These are phyloP conservation scores for Candida sithepensis DNA, from an alignment of 805 yeast species.

Conservation along the genomic window DNA sequence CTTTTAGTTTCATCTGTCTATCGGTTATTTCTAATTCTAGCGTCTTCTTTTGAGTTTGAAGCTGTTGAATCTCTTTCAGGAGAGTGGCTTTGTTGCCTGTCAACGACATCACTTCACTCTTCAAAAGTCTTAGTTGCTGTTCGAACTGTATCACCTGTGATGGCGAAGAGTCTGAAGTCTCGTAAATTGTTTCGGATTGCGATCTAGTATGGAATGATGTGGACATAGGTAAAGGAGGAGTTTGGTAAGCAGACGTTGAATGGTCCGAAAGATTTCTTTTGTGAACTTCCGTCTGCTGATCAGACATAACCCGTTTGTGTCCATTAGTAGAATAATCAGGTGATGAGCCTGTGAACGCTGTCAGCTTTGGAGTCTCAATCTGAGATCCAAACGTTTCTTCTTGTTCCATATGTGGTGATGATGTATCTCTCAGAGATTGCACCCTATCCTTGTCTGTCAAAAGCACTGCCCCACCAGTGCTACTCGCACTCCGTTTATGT, in stretches of 20 bases:
- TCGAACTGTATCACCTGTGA: slow-evolving; percentile 33
- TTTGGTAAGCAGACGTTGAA: slow-evolving; percentile 33
- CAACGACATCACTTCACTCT: slow-evolving; percentile 38
- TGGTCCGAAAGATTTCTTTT: slow-evolving; percentile 28
- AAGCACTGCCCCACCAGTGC: slow-evolving; percentile 9
- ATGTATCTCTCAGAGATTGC: slow-evolving; percentile 14
- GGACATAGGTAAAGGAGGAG: slow-evolving; percentile 42
- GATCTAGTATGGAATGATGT: slow-evolving; percentile 37
- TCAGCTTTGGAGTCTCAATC: neutral
- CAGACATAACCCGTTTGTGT: slow-evolving; percentile 11
- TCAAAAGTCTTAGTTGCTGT: slow-evolving; percentile 35
- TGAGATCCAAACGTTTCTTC: slow-evolving; percentile 5
- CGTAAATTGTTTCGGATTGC: slow-evolving; percentile 40
- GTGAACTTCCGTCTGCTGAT: slow-evolving; percentile 9
- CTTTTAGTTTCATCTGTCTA: slow-evolving; percentile 14
- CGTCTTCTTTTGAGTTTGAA: slow-evolving; percentile 44
- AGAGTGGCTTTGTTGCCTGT: slow-evolving; percentile 39
- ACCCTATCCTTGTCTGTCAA: slow-evolving; percentile 9
- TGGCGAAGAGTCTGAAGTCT: slow-evolving; percentile 25
- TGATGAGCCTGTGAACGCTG: neutral
- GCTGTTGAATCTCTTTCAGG: slow-evolving; percentile 46
- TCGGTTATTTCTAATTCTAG: slow-evolving; percentile 43
- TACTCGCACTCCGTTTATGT: slow-evolving; percentile 26
- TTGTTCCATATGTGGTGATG: slow-evolving; percentile 13
- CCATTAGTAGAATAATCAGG: neutral